phyloP scores from a whole-genome alignment of 163 green algal genomes.

The Chlamydomonas reinhardtii region DNA sequence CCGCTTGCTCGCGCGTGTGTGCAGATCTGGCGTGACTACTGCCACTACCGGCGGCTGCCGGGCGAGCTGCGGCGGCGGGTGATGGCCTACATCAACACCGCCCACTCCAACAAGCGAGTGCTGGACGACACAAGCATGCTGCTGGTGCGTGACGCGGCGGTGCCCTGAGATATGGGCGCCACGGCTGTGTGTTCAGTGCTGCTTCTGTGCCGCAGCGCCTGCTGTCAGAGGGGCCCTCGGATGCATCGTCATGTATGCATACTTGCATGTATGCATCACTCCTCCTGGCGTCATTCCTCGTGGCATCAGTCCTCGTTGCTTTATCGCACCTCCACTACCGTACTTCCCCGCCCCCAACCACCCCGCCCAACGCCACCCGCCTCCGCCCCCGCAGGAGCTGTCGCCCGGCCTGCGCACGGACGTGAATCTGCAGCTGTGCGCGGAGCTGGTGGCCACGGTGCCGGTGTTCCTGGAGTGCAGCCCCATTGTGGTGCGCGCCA shows the following conservation, averaged over 20 bases:
- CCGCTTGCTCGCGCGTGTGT: too few relatives aligned
- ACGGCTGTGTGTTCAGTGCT: too few relatives aligned
- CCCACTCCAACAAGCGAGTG: constrained; percentile 45
- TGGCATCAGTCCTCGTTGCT: too few relatives aligned
- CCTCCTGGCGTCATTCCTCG: too few relatives aligned
- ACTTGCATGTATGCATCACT: too few relatives aligned
- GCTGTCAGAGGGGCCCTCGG: too few relatives aligned
- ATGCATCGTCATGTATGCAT: too few relatives aligned
- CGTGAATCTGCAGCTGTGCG: constrained; percentile 50
- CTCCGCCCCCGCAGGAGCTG: constrained; percentile 28
- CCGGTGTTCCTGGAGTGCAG: constrained; percentile 44
- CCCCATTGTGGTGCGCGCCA: constrained; percentile 51
- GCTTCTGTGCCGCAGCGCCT: too few relatives aligned
- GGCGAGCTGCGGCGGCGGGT: constrained; percentile 47
- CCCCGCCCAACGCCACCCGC: neutral
- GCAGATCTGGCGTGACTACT: constrained; percentile 47
- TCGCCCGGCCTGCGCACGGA: constrained; percentile 50
- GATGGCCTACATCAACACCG: constrained; percentile 36
- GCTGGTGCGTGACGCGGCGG: neutral
- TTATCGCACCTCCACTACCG: too few relatives aligned
- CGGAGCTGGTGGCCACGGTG: constrained; percentile 52
- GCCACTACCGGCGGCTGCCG: constrained; percentile 52
- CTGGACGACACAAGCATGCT: constrained; percentile 49
- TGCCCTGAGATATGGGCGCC: too few relatives aligned
- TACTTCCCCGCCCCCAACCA: too few relatives aligned